These are phyloP conservation scores for Noccaea bulbosa DNA, from an alignment of 345 rosid genomes.

Conservation along the genomic window DNA sequence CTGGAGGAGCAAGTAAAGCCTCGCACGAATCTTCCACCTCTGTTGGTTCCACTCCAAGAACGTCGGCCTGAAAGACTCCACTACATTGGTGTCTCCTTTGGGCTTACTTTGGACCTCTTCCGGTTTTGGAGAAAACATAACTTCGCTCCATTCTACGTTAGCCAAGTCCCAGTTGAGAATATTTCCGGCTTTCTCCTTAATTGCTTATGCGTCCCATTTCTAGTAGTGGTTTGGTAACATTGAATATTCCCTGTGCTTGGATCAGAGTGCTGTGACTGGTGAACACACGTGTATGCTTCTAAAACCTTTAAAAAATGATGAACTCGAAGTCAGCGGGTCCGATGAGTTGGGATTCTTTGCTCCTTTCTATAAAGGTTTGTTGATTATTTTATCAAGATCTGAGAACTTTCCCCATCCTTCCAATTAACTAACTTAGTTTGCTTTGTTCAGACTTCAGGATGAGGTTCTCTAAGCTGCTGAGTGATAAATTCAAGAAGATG, in stretches of 20 bases:
- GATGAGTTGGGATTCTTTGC: slow-evolving; percentile 89
- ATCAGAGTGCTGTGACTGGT: slow-evolving; percentile 88
- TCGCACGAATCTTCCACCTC: slow-evolving; percentile 78
- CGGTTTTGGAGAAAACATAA: slow-evolving; percentile 94
- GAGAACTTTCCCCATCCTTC: slow-evolving; percentile 11
- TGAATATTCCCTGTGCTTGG: slow-evolving; percentile 16
- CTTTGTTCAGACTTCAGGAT: slow-evolving; percentile 67
- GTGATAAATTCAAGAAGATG: slow-evolving; percentile 65
- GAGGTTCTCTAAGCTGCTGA: slow-evolving; percentile 65
- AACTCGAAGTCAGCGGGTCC: slow-evolving; percentile 58
- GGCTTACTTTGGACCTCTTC: slow-evolving; percentile 92
- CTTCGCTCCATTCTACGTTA: slow-evolving; percentile 89
- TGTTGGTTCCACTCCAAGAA: slow-evolving; percentile 78
- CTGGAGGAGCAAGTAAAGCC: slow-evolving; percentile 87
- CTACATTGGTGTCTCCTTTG: slow-evolving; percentile 95
- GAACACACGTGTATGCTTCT: slow-evolving; percentile 93
- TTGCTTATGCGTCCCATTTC: slow-evolving; percentile 9
- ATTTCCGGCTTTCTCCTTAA: background rate
- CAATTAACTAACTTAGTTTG: slow-evolving; percentile 20
- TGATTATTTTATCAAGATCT: slow-evolving; percentile 4
- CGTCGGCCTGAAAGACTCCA: slow-evolving; percentile 84
- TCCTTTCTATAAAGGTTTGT: slow-evolving; percentile 85
- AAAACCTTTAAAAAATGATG: slow-evolving; percentile 73
- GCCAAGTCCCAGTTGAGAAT: slow-evolving; percentile 84
- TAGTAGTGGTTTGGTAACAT: slow-evolving; percentile 15